These are phyloP conservation scores for Boletus reticulatus DNA, from an alignment of 768 basidiomycete genomes.

Conservation along the genomic window DNA sequence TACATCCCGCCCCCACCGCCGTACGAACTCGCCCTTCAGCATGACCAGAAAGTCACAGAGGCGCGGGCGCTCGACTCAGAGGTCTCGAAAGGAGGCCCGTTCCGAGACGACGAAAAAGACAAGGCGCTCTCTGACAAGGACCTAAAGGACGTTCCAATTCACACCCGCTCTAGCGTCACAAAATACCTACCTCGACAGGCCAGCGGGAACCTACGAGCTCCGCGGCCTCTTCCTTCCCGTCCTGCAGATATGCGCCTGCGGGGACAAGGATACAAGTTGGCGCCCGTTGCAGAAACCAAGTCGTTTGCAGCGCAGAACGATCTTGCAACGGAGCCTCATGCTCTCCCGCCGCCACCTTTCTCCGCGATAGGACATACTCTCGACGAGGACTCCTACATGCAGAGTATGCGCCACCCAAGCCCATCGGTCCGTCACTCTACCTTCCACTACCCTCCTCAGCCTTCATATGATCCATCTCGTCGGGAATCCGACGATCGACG, in stretches of 20 bases:
- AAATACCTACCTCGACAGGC: conserved; percentile 1
- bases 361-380: conserved; percentile 31
- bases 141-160: neutral
- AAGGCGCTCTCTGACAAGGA: conserved; percentile 13
- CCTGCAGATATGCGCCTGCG: conserved; percentile 11
- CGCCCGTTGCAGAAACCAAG: conserved; percentile 6
- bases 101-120: conserved; percentile 17
- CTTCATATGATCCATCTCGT: conserved; percentile 22
- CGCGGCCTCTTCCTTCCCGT: conserved; percentile 27
- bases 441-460: conserved; percentile 20
- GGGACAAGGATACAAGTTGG: neutral
- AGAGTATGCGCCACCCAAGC: conserved; percentile 15
- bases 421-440: conserved; percentile 21
- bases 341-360: conserved; percentile 35
- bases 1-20: conserved; percentile 39
- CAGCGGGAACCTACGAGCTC: neutral
- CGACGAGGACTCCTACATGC: conserved; percentile 37
- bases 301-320: neutral
- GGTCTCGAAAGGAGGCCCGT: conserved; percentile 7
- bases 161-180: neutral
- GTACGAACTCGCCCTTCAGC: conserved; percentile 40
- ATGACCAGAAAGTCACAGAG: conserved; percentile 49
- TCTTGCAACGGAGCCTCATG: conserved; percentile 9
- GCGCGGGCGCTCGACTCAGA: conserved; percentile 6
- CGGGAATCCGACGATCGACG: conserved; percentile 6